Evolutionary conservation across 2,329 filamentous ascomycete species (phyloP).

Genomic region (Colletotrichum acutatum): DNA sequence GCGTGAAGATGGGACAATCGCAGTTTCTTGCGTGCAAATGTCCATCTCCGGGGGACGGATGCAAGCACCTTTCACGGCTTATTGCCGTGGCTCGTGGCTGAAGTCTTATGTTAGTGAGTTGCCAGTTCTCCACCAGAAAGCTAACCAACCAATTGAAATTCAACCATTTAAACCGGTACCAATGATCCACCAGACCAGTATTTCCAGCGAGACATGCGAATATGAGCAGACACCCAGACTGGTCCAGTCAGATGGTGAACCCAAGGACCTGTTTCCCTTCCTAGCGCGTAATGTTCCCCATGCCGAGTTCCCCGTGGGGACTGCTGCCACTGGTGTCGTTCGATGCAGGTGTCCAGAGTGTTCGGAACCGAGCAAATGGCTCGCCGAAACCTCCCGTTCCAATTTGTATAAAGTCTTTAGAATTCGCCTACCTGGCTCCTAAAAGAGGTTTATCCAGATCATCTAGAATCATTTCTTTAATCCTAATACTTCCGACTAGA

Average conservation of each 20-base stretch:
- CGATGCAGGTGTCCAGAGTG: background rate
- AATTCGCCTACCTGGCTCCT: background rate
- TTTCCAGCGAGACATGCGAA: background rate
- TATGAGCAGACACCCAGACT: background rate
- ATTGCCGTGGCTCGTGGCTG: background rate
- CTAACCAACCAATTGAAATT: background rate
- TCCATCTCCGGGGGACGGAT: no score
- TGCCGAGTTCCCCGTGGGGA: background rate
- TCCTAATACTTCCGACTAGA: background rate
- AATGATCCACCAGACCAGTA: background rate
- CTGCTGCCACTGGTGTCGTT: background rate
- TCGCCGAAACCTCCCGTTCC: background rate
- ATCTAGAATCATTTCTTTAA: background rate
- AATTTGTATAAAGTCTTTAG: background rate
- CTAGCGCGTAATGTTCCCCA: background rate
- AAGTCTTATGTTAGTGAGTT: background rate
- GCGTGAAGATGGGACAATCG: background rate
- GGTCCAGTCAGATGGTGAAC: background rate
- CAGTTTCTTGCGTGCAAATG: background rate
- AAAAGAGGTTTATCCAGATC: rapidly evolving
- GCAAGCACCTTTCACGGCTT: background rate
- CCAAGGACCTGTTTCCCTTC: background rate
- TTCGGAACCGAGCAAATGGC: background rate
- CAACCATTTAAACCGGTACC: background rate
- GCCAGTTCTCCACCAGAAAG: background rate